Percentiles rank a stretch among this genome's conserved stretches.
Evolutionary conservation across 2,329 filamentous ascomycete species (phyloP).

Genomic region (Basipetospora chlamydospora): DNA sequence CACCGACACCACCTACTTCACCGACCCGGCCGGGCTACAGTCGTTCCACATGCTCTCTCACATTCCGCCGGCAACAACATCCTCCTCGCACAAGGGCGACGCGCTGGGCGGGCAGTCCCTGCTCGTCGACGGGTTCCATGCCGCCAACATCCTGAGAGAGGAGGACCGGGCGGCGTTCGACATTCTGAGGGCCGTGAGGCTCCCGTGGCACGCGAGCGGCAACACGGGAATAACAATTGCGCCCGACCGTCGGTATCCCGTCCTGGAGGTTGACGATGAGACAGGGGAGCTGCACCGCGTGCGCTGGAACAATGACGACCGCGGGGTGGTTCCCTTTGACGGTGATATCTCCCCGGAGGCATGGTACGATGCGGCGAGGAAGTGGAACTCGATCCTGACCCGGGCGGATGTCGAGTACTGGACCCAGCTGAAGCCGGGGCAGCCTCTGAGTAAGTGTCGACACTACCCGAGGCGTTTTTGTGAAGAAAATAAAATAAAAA

Average conservation of each 20-base stretch:
- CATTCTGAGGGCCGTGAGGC: conserved; percentile 36
- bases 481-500: no score
- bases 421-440: conserved; percentile 69
- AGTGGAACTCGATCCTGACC: conserved; percentile 57
- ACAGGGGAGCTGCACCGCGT: conserved; percentile 37
- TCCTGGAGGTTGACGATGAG: conserved; percentile 45
- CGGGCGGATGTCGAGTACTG: conserved; percentile 55
- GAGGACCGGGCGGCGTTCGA: conserved; percentile 42
- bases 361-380: conserved; percentile 72
- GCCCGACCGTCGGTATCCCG: conserved; percentile 54
- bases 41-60: conserved; percentile 82
- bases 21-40: conserved; percentile 79
- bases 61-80: conserved; percentile 21
- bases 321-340: conserved; percentile 51
- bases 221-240: conserved; percentile 72
- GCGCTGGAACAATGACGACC: conserved; percentile 88
- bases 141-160: conserved; percentile 42
- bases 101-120: conserved; percentile 57
- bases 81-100: conserved; percentile 5
- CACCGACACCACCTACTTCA: conserved; percentile 94
- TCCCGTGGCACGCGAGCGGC: conserved; percentile 78
- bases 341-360: conserved; percentile 28
- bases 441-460: conserved; percentile 49
- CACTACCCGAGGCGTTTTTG: neutral
- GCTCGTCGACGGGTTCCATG: conserved; percentile 75